Conservation (phyloP, 2,329 filamentous ascomycete genomes). For the Curvularia sp. region DNA sequence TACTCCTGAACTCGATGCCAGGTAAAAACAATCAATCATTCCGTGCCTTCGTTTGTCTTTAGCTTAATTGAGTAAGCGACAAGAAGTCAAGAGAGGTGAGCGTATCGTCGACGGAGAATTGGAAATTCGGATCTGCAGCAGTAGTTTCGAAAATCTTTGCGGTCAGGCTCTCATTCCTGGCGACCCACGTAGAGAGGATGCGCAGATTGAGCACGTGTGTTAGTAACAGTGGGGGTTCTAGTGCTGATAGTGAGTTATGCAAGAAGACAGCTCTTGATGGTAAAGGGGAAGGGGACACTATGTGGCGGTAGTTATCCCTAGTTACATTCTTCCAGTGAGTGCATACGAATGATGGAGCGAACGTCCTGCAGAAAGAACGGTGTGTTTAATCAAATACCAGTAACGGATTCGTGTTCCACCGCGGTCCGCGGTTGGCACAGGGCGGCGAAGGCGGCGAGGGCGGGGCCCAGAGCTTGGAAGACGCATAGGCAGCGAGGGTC, state of each 20-base stretch:
- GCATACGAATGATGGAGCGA: neutral
- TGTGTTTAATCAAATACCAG: neutral
- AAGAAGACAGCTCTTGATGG: neutral
- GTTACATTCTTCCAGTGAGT: neutral
- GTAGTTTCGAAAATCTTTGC: neutral
- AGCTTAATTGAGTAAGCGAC: neutral
- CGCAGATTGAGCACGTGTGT: neutral
- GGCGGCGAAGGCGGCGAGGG: conserved; percentile 4
- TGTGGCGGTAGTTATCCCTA: neutral
- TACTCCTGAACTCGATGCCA: neutral
- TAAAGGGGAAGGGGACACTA: neutral
- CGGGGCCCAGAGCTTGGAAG: conserved; percentile 1
- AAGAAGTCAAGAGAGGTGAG: neutral
- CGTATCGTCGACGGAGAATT: neutral
- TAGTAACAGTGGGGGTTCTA: neutral
- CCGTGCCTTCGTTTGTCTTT: neutral
- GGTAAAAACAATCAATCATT: neutral
- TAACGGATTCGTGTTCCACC: neutral
- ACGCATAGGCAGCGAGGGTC: conserved; percentile 2
- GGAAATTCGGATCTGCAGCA: conserved; percentile 2
- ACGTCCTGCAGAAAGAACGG: neutral
- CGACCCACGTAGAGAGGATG: neutral
- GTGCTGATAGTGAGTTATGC: neutral
- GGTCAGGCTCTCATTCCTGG: neutral
- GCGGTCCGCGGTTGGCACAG: conserved; percentile 2